Evolutionary conservation across 192 early-diverging fungal genomes (phyloP).

Genomic region (Chytriomyces sp.): DNA sequence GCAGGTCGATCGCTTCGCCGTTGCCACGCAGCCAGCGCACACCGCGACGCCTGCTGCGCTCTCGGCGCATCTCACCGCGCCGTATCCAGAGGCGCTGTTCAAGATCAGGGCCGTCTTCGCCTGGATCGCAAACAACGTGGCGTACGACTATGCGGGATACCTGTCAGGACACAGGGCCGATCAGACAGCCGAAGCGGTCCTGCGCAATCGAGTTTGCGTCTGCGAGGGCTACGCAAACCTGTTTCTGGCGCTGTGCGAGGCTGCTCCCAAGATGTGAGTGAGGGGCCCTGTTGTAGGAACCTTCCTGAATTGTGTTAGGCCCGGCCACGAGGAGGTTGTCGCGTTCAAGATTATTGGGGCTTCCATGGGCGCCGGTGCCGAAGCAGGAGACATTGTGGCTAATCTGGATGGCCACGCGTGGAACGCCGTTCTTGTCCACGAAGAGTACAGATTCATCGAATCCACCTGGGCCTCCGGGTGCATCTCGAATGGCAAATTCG

Average conservation of each 20-base stretch:
- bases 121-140: conserved; percentile 58
- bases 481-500: conserved; percentile 41
- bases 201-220: not conserved
- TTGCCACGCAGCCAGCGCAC: not conserved
- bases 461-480: conserved; percentile 62
- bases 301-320: no score
- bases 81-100: conserved; percentile 42
- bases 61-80: conserved; percentile 40
- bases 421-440: conserved; percentile 55
- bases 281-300: no score
- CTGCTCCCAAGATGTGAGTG: conserved; percentile 31
- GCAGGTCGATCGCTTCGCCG: not conserved
- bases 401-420: conserved; percentile 55
- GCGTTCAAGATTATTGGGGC: conserved; percentile 51
- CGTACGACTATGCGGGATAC: conserved; percentile 49
- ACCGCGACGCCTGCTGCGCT: not conserved
- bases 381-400: conserved; percentile 39
- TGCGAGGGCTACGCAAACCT: conserved; percentile 49
- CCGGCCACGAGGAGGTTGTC: conserved; percentile 24
- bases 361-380: conserved; percentile 50
- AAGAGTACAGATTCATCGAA: conserved; percentile 57
- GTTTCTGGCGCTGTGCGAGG: conserved; percentile 53
- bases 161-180: not conserved
- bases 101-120: conserved; percentile 56
- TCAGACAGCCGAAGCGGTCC: conserved; percentile 15